These are phyloP conservation scores for Calvatia gigantea DNA, from an alignment of 768 basidiomycete genomes.

Conservation along the genomic window DNA sequence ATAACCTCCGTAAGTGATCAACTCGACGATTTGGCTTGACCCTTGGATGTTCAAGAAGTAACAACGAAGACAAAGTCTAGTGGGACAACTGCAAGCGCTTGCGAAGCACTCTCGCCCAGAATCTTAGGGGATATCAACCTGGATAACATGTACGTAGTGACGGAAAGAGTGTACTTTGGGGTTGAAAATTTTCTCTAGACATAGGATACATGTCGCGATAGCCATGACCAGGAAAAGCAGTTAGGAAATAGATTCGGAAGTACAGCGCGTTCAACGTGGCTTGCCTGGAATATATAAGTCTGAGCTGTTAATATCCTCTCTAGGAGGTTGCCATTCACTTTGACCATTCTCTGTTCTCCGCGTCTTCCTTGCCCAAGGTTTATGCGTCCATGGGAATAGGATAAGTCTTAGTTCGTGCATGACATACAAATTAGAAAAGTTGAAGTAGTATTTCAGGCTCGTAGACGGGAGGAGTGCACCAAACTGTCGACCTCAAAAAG, in stretches of 20 bases:
- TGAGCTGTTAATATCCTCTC: conserved; percentile 94
- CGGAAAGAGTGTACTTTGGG: conserved; percentile 45
- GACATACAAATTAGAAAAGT: conserved; percentile 95
- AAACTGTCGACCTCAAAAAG: conserved; percentile 45
- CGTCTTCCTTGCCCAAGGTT: conserved; percentile 76
- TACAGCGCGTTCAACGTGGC: background rate
- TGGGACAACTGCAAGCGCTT: conserved; percentile 79
- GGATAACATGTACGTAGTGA: background rate
- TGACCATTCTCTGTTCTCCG: conserved; percentile 61
- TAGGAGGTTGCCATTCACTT: conserved; percentile 81
- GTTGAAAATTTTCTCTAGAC: conserved; percentile 78
- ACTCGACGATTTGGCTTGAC: conserved; percentile 65
- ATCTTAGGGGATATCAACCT: conserved; percentile 33
- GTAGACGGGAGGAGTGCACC: conserved; percentile 74
- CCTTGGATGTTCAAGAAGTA: conserved; percentile 89
- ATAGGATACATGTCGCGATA: conserved; percentile 90
- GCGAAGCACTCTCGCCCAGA: conserved; percentile 81
- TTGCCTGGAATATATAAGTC: conserved; percentile 94
- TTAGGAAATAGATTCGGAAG: background rate
- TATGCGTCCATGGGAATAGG: conserved; percentile 94
- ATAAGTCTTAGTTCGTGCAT: conserved; percentile 83
- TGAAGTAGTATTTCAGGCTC: conserved; percentile 86
- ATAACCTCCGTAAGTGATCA: conserved; percentile 93
- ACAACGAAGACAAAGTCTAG: conserved; percentile 91
- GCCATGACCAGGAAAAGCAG: conserved; percentile 73